Evolutionary conservation across 2,329 filamentous ascomycete species (phyloP), one percentile per base, ranked within the genome.

Genomic region (Talaromyces sp.): DNA sequence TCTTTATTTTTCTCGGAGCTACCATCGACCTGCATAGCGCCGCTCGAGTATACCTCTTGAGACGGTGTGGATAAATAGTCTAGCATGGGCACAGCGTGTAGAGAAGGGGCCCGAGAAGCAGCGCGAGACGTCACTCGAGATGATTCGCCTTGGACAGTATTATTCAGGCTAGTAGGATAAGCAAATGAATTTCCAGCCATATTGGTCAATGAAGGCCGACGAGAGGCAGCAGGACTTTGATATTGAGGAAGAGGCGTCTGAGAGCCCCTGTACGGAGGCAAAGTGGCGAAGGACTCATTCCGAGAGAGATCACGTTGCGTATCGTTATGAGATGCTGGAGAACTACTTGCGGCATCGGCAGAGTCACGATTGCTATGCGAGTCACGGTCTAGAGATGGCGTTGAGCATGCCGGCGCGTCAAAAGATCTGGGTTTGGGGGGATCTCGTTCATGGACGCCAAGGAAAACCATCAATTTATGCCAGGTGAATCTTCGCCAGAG

Each of bases 231-330:
- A 3, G 65, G 65, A 19, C 61, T 66, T 41, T 66, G 65, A 50
- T 66, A 66, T 64, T 64, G 65, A 52, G 65, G 65, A 27, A 63
- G 61, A 24, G 65, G 65, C 16, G 65, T 66, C 22, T 66, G 65
- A 52, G 62, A 14, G 22, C 62, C 62, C 14, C 27, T 57, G 39
- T 66, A 66, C 19, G 65, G 62, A 14, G 65, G 65, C 13, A 64
- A 52, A 13, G 62, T 66, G 43, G 33, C 50, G 35, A 49, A 66
- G 5, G 65, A 66, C 45, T 58, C 47, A 43, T 58, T 61, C 14
- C 56, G 62, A 50, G 62, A 41, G 13, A 66, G 49, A 39, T 50
- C 54, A 19, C 27, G 14, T 9, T 50, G 49, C 2, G 24, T 47
- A 10, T 35, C 22, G 22, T 6, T 19, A 5, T 8, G 60, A 41